phyloP scores from a whole-genome alignment of 768 basidiomycete genomes.

The Pleurotus pulmonarius region DNA sequence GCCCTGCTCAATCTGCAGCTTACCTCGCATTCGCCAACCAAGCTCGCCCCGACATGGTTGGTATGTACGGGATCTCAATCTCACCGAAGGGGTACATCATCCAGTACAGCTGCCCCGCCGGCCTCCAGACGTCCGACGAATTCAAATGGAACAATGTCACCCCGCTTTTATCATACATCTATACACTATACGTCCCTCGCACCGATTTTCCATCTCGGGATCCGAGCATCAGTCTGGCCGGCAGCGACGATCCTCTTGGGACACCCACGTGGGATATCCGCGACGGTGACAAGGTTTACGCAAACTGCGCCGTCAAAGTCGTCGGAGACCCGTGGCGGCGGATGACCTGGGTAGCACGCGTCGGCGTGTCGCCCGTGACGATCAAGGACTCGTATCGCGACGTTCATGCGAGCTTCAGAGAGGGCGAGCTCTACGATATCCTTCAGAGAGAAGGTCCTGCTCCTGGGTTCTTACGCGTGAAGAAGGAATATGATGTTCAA shows the following conservation, averaged over 20 bases:
- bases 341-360: conserved; percentile 7
- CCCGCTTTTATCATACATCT: conserved; percentile 6
- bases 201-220: not conserved
- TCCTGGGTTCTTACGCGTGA: not conserved
- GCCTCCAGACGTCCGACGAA: not conserved
- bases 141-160: conserved; percentile 2
- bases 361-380: not conserved
- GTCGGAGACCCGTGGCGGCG: conserved; percentile 7
- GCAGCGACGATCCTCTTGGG: not conserved
- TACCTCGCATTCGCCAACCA: conserved; percentile 8
- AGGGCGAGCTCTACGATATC: conserved; percentile 6
- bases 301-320: conserved; percentile 4
- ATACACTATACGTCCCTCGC: conserved; percentile 7
- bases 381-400: conserved; percentile 5
- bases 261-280: conserved; percentile 4
- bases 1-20: conserved; percentile 4
- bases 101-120: conserved; percentile 8
- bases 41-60: conserved; percentile 9
- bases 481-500: no score
- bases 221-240: conserved; percentile 4
- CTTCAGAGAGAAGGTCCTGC: not conserved
- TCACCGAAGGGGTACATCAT: conserved; percentile 1
- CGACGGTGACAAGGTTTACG: not conserved
- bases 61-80: not conserved
- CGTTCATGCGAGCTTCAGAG: not conserved